Conservation (phyloP, 768 basidiomycete genomes). For the Daedaleopsis sinensis region DNA sequence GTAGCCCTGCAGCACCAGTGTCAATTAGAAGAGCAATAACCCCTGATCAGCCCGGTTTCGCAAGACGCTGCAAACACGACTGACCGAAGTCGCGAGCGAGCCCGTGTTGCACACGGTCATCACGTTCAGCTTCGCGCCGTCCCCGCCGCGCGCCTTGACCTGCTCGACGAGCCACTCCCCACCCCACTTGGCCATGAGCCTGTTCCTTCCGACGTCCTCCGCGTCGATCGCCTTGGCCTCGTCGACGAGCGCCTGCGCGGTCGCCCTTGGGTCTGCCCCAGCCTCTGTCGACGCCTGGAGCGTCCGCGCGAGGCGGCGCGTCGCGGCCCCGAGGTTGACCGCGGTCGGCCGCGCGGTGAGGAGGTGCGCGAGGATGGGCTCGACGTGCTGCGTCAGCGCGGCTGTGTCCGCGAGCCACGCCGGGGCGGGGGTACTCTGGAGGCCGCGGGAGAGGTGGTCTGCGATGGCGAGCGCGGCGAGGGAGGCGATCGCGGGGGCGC, state of each 20-base stretch:
- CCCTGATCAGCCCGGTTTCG: no score
- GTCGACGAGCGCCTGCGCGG: constrained; percentile 59
- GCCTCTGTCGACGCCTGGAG: constrained; percentile 44
- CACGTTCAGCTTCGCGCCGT: constrained; percentile 65
- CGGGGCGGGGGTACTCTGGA: constrained; percentile 49
- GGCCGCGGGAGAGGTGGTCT: constrained; percentile 57
- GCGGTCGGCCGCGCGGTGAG: constrained; percentile 93
- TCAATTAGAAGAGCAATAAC: no score
- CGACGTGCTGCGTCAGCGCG: constrained; percentile 56
- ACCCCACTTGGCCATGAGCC: constrained; percentile 81
- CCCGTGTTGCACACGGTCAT: constrained; percentile 99
- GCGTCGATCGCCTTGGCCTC: constrained; percentile 77
- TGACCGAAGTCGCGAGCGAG: constrained; percentile 88
- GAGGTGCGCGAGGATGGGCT: constrained; percentile 67
- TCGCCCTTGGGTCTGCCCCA: constrained; percentile 44
- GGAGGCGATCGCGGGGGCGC: constrained; percentile 94
- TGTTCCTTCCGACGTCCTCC: constrained; percentile 88
- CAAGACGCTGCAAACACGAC: constrained; percentile 25
- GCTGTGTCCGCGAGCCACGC: constrained; percentile 57
- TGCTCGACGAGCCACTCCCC: constrained; percentile 80
- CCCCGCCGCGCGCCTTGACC: constrained; percentile 43
- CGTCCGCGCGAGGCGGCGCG: constrained; percentile 61
- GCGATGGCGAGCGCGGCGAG: constrained; percentile 84
- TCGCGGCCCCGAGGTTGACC: constrained; percentile 91
- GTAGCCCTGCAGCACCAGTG: constrained; percentile 69